Evolutionary conservation across 2,329 filamentous ascomycete species (phyloP).

Genomic region (Fusarium mundagurra): DNA sequence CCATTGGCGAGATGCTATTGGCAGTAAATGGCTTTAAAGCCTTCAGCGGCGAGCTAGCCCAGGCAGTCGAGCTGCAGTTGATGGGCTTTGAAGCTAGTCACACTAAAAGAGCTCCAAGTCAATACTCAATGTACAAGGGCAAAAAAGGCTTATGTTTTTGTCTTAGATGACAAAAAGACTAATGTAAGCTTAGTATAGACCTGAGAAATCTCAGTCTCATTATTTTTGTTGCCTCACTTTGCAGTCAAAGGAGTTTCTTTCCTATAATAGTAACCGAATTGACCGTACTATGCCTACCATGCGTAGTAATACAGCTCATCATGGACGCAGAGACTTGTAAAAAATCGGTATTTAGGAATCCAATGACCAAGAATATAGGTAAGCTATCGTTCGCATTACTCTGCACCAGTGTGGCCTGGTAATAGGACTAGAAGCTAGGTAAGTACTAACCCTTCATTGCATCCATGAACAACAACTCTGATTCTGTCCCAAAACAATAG

Average conservation of each 20-base stretch:
- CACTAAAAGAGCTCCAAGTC: slow-evolving; percentile 7
- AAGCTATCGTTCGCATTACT: not conserved
- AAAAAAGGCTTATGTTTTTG: not conserved
- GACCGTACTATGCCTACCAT: not conserved
- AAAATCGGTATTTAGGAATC: not conserved
- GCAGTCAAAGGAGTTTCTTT: not conserved
- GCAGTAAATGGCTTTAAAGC: not conserved
- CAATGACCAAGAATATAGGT: not conserved
- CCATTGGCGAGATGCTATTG: slow-evolving; percentile 13
- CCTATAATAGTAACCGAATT: not conserved
- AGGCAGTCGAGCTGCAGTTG: slow-evolving; percentile 1
- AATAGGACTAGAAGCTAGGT: not conserved
- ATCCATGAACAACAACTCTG: not conserved
- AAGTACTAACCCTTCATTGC: not conserved
- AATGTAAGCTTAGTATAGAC: not conserved
- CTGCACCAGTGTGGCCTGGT: not conserved
- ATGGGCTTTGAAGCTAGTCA: slow-evolving; percentile 18
- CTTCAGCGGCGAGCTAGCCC: not conserved
- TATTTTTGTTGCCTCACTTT: not conserved
- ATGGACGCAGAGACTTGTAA: not conserved
- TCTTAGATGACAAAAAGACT: not conserved
- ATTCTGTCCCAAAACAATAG: not conserved
- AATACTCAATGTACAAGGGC: not conserved
- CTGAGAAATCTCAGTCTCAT: not conserved
- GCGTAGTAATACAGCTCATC: not conserved